Base-by-base conservation (phyloP, 495 filamentous ascomycete species). In the Penicillium herquei region DNA sequence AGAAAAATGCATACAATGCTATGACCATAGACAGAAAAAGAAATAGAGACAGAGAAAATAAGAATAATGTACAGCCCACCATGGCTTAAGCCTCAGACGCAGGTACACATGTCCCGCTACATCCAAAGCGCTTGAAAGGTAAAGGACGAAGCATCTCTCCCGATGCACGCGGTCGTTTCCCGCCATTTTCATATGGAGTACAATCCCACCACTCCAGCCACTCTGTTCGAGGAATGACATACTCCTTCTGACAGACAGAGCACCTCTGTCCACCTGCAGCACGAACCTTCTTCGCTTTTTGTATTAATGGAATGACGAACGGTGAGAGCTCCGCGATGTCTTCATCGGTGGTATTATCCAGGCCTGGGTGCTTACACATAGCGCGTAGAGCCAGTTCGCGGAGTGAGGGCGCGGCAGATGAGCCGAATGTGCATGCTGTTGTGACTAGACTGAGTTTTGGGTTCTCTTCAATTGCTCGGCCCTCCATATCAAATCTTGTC, bases 141-240 rank as follows among this genome's bases (percentile, higher is more conserved):
- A 90, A 67, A 35, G 77, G 72, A 8, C 72, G 67, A 17, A 77
- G 56, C 51, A 46, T 64, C 50, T 72, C 70, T 0, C 69, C 70
- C n/a, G 69, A 64, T 30, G 46, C 41, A 8, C 75, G 66, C 1
- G 73, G 68, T 39, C 67, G 60, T 56, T 77, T 77, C 54, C 77
- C 59, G 12, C 75, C 75, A 50, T 73, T 78, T 58, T 78, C 75
- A 51, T 72, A 70, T 1, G 72, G 72, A 8, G 61, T 70, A 52
- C 64, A 74, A 57, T 83, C 78, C 84, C 85, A 89, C 81, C 86
- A 90, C 64, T 92, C 87, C 46, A 89, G 77, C 88, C 88, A 92
- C 58, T 88, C 78, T 0, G 85, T 75, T 10, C 85, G 68, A 37
- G 82, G 76, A 33, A 87, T 69, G 18, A 87, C 74, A 43, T 81